Evolutionary conservation across 768 basidiomycete species (phyloP), one percentile per base, ranked within the genome.

Genomic region (Tulasnella sp.): DNA sequence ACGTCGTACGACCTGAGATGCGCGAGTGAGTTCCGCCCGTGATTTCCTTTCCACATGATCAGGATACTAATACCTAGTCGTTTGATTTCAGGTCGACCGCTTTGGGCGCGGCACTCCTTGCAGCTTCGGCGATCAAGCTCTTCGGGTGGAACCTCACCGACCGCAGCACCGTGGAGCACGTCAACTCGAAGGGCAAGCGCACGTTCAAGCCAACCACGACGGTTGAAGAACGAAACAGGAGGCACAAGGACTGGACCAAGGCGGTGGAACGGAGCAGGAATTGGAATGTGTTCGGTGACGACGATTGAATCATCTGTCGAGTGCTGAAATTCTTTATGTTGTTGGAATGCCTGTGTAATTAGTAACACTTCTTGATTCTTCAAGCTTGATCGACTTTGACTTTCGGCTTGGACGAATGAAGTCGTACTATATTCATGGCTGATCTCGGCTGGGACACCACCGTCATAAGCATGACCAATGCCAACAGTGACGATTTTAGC

Each of bases 1-100:
- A 81, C 27, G 89, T 99, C 63, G 75, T 93, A 60, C 78, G 96
- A 56, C 96, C 94, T 10, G 84, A 90, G 68, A 99, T 99, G 96
- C 76, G 94, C 69, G 96, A 99, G 90, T 89, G 68, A 63, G 87
- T 79, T 1, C 15, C 15, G 11, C 21, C 7, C 34, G 7, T 38
- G 34, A 15, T 38, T 7, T 15, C 34, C 34, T 38, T 38, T 38
- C 5, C 34, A n/a, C 38, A 22, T 58, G 24, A 25, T 61, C 22
- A 9, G 2, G 42, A 19, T 17, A 17, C 12, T 59, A 46, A 48
- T 43, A n/a, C 3, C 30, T 19, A 51, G 41, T 53, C 27, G 30
- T 51, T 22, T n/a, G 24, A 12, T n/a, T 15, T n/a, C 64, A 91
- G 88, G 70, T 93, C 90, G 2, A 99, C 96, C 15, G 96, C 96